These are phyloP conservation scores for Ashbya aceris DNA, from an alignment of 1,139 yeast species.

Conservation along the genomic window DNA sequence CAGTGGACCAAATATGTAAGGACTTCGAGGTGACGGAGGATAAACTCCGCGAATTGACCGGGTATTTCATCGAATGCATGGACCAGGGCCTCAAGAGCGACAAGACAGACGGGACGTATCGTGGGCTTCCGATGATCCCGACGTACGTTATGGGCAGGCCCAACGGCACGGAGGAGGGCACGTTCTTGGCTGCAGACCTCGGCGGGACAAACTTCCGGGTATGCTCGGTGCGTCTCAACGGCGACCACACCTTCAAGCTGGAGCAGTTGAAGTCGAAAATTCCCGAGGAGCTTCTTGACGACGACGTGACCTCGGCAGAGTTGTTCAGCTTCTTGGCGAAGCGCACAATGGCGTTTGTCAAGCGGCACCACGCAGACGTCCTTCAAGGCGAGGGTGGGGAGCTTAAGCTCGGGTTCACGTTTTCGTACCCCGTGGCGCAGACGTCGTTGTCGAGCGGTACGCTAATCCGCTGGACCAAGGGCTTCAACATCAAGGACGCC, in stretches of 20 bases:
- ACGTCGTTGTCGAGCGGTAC: constrained; percentile 68
- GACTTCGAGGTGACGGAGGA: constrained; percentile 49
- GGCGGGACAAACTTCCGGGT: constrained; percentile 90
- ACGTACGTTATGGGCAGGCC: constrained; percentile 76
- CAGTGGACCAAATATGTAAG: constrained; percentile 41
- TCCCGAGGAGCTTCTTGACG: constrained; percentile 58
- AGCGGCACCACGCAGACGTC: constrained; percentile 48
- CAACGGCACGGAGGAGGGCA: constrained; percentile 70
- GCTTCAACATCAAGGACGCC: constrained; percentile 75
- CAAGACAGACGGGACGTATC: constrained; percentile 7
- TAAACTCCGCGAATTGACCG: constrained; percentile 48
- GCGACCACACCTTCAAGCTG: constrained; percentile 68
- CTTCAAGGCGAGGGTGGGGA: constrained; percentile 20
- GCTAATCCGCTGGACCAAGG: constrained; percentile 91
- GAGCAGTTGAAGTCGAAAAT: constrained; percentile 66
- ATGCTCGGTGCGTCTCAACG: constrained; percentile 70
- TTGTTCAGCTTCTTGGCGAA: constrained; percentile 68
- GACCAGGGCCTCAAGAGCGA: constrained; percentile 42
- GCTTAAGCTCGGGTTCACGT: constrained; percentile 80
- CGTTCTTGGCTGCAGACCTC: constrained; percentile 70
- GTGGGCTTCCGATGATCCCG: constrained; percentile 79
- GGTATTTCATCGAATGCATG: constrained; percentile 55
- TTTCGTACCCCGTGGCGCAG: constrained; percentile 86
- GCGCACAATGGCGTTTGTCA: constrained; percentile 53
- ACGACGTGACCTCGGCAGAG: constrained; percentile 39